Conservation (phyloP, 371 early-diverging fungal species). For the Coemansia sp. region DNA sequence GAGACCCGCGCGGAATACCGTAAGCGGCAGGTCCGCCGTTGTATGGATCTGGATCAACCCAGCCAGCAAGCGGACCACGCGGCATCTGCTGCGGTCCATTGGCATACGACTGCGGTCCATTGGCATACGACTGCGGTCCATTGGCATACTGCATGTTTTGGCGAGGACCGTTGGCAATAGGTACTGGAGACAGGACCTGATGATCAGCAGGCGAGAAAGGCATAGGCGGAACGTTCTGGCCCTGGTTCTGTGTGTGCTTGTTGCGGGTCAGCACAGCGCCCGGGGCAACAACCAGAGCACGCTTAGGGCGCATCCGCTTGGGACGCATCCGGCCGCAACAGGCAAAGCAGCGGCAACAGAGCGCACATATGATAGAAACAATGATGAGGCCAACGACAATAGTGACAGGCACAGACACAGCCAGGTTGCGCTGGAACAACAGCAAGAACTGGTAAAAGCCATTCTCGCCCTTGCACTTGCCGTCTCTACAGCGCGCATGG, state of each 20-base stretch:
- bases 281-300: background rate
- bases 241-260: background rate
- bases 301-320: background rate
- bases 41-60: conserved; percentile 59
- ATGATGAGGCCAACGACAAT: conserved; percentile 57
- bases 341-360: conserved; percentile 55
- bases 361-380: conserved; percentile 37
- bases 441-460: conserved; percentile 52
- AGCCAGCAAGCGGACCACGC: conserved; percentile 32
- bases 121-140: background rate
- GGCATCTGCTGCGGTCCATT: background rate
- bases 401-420: conserved; percentile 56
- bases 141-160: background rate
- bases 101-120: background rate
- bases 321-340: conserved; percentile 45
- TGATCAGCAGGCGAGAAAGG: conserved; percentile 6
- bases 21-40: conserved; percentile 47
- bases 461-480: conserved; percentile 58
- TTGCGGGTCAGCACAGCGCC: background rate
- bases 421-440: conserved; percentile 52
- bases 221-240: background rate
- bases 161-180: background rate
- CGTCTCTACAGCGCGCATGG: conserved; percentile 57
- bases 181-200: background rate
- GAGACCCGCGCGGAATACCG: background rate